phyloP scores from a whole-genome alignment of 179 eudicot genomes.

The Spergularia azorica region DNA sequence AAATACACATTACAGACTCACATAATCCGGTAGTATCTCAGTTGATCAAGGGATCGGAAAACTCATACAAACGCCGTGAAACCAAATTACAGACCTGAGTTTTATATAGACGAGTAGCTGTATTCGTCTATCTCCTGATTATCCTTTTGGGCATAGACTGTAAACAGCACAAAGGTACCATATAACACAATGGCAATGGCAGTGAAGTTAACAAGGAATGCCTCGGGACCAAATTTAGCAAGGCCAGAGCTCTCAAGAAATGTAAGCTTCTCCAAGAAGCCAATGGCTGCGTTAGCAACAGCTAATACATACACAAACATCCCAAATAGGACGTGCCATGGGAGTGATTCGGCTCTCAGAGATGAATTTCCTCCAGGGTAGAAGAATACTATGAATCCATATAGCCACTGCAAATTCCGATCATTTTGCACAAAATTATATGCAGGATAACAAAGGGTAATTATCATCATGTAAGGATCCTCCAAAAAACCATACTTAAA shows the following conservation, averaged over 20 bases:
- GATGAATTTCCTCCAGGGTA: conserved; percentile 67
- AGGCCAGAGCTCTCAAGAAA: conserved; percentile 69
- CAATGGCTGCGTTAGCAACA: conserved; percentile 65
- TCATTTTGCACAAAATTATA: not conserved
- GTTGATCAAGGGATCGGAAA: not conserved
- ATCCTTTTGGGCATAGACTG: conserved; percentile 49
- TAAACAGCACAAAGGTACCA: conserved; percentile 65
- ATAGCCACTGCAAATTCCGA: conserved; percentile 63
- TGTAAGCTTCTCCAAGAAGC: conserved; percentile 91
- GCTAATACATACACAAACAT: conserved; percentile 66
- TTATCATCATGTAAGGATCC: no score
- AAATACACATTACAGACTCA: not conserved
- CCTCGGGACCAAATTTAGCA: conserved; percentile 76
- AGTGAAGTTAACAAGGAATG: conserved; percentile 84
- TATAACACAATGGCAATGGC: conserved; percentile 65
- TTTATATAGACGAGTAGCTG: conserved; percentile 54
- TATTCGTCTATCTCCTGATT: conserved; percentile 44
- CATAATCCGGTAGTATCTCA: not conserved
- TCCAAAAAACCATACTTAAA: no score
- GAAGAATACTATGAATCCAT: conserved; percentile 78
- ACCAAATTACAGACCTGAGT: not conserved
- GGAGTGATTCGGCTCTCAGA: conserved; percentile 66
- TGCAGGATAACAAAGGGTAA: no score
- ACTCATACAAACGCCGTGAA: not conserved
- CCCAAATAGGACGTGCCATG: conserved; percentile 82